Conservation (phyloP, 2,329 filamentous ascomycete genomes). For the Malbranchea zuffiana region DNA sequence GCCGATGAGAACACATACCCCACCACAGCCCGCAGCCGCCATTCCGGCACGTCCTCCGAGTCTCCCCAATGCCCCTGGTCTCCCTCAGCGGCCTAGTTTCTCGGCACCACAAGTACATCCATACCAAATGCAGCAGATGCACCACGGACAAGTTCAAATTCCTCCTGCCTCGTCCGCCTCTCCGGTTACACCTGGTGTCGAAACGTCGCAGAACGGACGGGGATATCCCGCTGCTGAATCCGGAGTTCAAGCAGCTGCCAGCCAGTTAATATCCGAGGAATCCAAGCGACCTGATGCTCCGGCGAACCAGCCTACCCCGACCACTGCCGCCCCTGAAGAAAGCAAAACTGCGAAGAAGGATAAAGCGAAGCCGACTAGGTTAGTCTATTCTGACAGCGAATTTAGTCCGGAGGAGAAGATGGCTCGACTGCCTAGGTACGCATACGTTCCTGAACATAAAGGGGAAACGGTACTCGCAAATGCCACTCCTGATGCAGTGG, state of each 20-base stretch:
- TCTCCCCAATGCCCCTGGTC: constrained; percentile 45
- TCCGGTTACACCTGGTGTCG: constrained; percentile 9
- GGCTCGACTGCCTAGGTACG: constrained; percentile 66
- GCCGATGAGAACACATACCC: constrained; percentile 34
- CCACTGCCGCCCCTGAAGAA: constrained; percentile 33
- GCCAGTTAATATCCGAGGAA: constrained; percentile 42
- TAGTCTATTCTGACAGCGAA: constrained; percentile 73
- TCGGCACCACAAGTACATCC: constrained; percentile 43
- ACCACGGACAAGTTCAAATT: constrained; percentile 39
- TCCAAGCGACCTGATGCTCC: constrained; percentile 35
- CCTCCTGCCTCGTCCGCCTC: constrained; percentile 24
- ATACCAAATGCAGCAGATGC: constrained; percentile 47
- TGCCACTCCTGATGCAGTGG: constrained; percentile 25
- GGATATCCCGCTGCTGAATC: constrained; percentile 21
- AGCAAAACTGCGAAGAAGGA: constrained; percentile 56
- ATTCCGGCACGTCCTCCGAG: constrained; percentile 39
- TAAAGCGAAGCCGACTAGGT: constrained; percentile 52
- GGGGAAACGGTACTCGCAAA: constrained; percentile 28
- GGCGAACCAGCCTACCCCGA: constrained; percentile 23
- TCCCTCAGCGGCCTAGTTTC: constrained; percentile 52
- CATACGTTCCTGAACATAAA: constrained; percentile 45
- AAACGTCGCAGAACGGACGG: constrained; percentile 17
- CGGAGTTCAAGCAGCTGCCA: constrained; percentile 34
- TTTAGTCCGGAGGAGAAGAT: constrained; percentile 83
- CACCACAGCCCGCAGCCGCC: constrained; percentile 31